Evolutionary conservation across 495 filamentous ascomycete species (phyloP).

Genomic region (Aspergillus homomorphus): DNA sequence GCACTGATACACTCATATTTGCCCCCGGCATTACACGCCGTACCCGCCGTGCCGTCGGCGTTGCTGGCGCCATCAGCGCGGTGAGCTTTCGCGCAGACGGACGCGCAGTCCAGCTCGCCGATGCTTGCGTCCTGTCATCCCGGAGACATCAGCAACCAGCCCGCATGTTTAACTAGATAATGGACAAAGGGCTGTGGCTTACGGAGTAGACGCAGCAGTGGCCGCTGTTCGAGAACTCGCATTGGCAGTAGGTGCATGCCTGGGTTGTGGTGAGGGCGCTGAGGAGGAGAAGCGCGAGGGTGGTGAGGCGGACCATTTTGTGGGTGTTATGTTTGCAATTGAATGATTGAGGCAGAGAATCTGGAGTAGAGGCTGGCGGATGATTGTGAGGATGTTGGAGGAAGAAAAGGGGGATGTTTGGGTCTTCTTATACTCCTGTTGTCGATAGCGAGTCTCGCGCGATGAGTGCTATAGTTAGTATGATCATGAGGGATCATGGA

Average conservation of each 20-base stretch:
- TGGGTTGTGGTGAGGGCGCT: background rate
- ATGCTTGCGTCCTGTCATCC: slow-evolving; percentile 3
- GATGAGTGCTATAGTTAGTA: too few species aligned
- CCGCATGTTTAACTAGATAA: background rate
- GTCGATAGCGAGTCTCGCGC: too few species aligned
- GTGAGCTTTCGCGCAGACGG: slow-evolving; percentile 1
- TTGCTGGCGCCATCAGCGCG: slow-evolving; percentile 4
- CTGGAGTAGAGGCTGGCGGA: background rate
- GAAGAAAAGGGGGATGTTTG: background rate
- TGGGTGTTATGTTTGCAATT: too few species aligned
- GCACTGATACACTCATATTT: slow-evolving; percentile 10
- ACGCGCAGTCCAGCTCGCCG: slow-evolving; percentile 7
- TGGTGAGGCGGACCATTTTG: slow-evolving; percentile 7
- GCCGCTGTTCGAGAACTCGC: slow-evolving; percentile 1
- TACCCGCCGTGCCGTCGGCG: background rate
- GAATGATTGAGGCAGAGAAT: background rate
- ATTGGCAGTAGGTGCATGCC: slow-evolving; percentile 12
- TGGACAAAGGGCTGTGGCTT: background rate
- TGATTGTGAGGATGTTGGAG: background rate
- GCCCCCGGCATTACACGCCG: slow-evolving; percentile 13
- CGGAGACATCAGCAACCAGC: background rate
- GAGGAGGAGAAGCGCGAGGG: slow-evolving; percentile 3
- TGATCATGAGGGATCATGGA: too few species aligned
- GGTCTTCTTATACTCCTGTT: background rate
- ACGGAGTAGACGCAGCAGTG: slow-evolving; percentile 13